Conservation (phyloP, 208 protist species). For the Trypanosoma mega region DNA sequence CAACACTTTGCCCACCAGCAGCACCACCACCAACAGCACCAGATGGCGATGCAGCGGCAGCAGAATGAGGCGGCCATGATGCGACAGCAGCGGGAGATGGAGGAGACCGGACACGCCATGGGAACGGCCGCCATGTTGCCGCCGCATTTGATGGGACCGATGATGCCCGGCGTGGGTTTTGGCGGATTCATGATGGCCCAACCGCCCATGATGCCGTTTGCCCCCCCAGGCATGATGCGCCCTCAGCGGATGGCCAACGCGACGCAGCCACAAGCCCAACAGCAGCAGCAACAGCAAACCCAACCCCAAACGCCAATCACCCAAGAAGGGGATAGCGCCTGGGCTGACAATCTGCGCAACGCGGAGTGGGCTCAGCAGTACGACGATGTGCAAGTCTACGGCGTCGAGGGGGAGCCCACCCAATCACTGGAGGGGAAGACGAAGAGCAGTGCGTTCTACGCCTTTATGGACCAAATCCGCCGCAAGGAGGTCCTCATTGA, state of each 20-base stretch:
- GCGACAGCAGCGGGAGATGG: slow-evolving; percentile 34
- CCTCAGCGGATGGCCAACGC: slow-evolving; percentile 30
- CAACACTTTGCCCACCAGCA: slow-evolving; percentile 41
- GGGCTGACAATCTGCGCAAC: slow-evolving; percentile 57
- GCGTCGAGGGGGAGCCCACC: slow-evolving; percentile 37
- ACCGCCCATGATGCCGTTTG: slow-evolving; percentile 18
- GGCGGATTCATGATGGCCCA: slow-evolving; percentile 22
- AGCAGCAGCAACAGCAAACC: slow-evolving; percentile 24
- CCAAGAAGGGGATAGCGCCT: too few relatives aligned
- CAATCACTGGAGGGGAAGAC: slow-evolving; percentile 62
- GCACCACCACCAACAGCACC: slow-evolving; percentile 35
- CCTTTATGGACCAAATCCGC: slow-evolving; percentile 79
- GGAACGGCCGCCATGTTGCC: slow-evolving; percentile 20
- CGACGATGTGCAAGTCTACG: slow-evolving; percentile 61
- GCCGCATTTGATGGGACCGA: slow-evolving; percentile 31
- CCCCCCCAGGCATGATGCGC: slow-evolving; percentile 29
- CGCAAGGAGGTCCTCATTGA: slow-evolving; percentile 78
- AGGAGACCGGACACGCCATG: slow-evolving; percentile 29
- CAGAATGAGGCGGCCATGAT: too few relatives aligned
- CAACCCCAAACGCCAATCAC: slow-evolving; percentile 7
- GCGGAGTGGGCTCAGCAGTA: slow-evolving; percentile 79
- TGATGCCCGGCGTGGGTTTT: slow-evolving; percentile 31
- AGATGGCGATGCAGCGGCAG: slow-evolving; percentile 25
- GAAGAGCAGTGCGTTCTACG: slow-evolving; percentile 67
- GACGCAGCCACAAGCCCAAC: slow-evolving; percentile 24